Base-by-base conservation (phyloP, 148 eudicot genomes). In the Arctostaphylos glauca region DNA sequence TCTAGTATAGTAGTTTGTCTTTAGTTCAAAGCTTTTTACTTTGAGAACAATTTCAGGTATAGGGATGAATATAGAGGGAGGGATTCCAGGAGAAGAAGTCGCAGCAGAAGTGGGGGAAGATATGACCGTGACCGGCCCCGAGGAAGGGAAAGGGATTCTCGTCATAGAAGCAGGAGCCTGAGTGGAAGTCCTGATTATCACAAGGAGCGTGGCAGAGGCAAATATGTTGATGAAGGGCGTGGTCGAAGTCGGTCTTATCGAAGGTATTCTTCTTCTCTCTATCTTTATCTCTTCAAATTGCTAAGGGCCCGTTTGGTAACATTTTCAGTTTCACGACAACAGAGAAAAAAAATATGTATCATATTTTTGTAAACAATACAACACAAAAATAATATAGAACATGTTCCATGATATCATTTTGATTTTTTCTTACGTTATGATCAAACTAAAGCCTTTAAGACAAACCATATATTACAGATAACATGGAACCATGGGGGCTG, bases 91-190 rank as follows among this genome's bases (percentile, higher is more conserved):
- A 89, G 90, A 85, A 89, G 92, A 84, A 89, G 94, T 68, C 93
- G 92, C 23, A 95, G 97, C 73, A 91, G 97, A 89, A 92, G 98
- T 83, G 84, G 87, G 82, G 92, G 84, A 60, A 91, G 92, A 82
- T 89, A 89, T 84, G 91, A 88, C 16, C 92, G 91, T 85, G 93
- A 88, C 73, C 87, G 93, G 84, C 87, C 86, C 71, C 86, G 91
- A 12, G 89, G 91, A 77, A 91, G 92, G 87, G 94, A 90, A 14
- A 90, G 94, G 83, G 94, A 90, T 56, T 82, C 80, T 82, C 92
- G 85, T 68, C 86, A 75, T 74, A 86, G 94, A 47, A 90, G 94
- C 86, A 78, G 95, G 86, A 94, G 95, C 81, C 90, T 90, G 58
- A 95, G 97, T 78, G 87, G 50, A 79, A 93, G 93, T 78, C 97